Percentiles rank a stretch among this genome's conserved stretches.
Evolutionary conservation across 805 yeast species (phyloP).

Genomic region (Lipomyces anomalus): DNA sequence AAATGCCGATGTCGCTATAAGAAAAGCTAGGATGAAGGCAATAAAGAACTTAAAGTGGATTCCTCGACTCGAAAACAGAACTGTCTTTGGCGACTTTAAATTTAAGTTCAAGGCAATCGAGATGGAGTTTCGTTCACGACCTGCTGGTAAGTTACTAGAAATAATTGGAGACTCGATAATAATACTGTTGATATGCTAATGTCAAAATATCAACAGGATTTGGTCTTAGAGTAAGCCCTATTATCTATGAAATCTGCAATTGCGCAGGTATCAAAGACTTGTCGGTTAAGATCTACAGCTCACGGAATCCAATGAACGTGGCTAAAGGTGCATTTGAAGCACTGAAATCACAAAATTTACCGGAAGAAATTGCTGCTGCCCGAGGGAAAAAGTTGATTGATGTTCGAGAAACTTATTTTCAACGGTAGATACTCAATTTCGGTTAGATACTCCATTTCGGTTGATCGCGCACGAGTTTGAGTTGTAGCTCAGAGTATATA

Average conservation of each 20-base stretch:
- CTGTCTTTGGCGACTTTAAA: conserved; percentile 78
- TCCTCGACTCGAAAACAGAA: conserved; percentile 86
- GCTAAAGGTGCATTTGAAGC: conserved; percentile 88
- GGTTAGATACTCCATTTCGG: background rate
- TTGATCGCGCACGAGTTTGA: background rate
- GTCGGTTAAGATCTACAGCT: conserved; percentile 75
- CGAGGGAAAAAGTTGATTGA: conserved; percentile 95
- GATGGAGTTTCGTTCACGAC: conserved; percentile 75
- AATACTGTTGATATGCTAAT: background rate
- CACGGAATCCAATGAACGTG: conserved; percentile 92
- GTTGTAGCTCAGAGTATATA: too few species aligned
- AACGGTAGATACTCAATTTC: conserved; percentile 26
- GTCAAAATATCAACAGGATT: conserved; percentile 14
- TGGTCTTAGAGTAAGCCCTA: conserved; percentile 86
- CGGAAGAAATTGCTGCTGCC: conserved; percentile 81
- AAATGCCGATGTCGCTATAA: conserved; percentile 65
- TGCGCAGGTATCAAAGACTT: conserved; percentile 92
- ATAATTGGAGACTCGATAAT: background rate
- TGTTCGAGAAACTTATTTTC: conserved; percentile 79
- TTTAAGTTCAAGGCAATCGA: conserved; percentile 83
- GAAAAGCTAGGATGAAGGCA: conserved; percentile 90
- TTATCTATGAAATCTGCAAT: conserved; percentile 83
- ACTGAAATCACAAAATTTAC: conserved; percentile 66
- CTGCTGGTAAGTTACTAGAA: conserved; percentile 63
- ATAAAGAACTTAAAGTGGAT: conserved; percentile 74